These are phyloP conservation scores for Yarrowia phangngaensis DNA, from an alignment of 805 yeast species.

Conservation along the genomic window DNA sequence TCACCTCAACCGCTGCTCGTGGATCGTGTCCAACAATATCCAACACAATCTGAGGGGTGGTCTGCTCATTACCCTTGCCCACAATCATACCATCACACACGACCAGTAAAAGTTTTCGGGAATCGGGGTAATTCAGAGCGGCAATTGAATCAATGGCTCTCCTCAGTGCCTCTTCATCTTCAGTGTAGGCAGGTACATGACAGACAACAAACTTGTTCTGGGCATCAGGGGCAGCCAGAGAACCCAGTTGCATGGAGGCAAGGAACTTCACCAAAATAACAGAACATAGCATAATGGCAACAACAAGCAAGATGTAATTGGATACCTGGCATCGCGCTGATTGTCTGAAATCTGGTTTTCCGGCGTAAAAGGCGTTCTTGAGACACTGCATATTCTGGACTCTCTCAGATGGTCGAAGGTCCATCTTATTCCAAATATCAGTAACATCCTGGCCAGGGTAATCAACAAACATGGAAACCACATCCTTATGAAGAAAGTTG, in stretches of 20 bases:
- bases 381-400: slow-evolving; percentile 39
- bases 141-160: slow-evolving; percentile 59
- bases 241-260: slow-evolving; percentile 43
- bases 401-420: slow-evolving; percentile 32
- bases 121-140: slow-evolving; percentile 56
- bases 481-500: slow-evolving; percentile 37
- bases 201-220: slow-evolving; percentile 42
- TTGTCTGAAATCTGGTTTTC: slow-evolving; percentile 42
- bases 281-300: slow-evolving; percentile 41
- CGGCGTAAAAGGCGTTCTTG: slow-evolving; percentile 42
- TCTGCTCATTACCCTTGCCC: slow-evolving; percentile 58
- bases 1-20: slow-evolving; percentile 50
- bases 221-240: slow-evolving; percentile 40
- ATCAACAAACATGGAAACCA: slow-evolving; percentile 39
- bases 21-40: slow-evolving; percentile 53
- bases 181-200: slow-evolving; percentile 59
- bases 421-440: slow-evolving; percentile 33
- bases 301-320: slow-evolving; percentile 42
- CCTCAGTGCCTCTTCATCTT: slow-evolving; percentile 53
- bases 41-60: slow-evolving; percentile 57
- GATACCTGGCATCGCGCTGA: slow-evolving; percentile 43
- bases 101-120: slow-evolving; percentile 52
- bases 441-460: slow-evolving; percentile 41
- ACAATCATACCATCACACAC: slow-evolving; percentile 60
- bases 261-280: slow-evolving; percentile 41